Percentiles rank a stretch among this genome's conserved stretches.
Evolutionary conservation across 177 flowering plant species (phyloP).

Genomic region (Telopea speciosissima): DNA sequence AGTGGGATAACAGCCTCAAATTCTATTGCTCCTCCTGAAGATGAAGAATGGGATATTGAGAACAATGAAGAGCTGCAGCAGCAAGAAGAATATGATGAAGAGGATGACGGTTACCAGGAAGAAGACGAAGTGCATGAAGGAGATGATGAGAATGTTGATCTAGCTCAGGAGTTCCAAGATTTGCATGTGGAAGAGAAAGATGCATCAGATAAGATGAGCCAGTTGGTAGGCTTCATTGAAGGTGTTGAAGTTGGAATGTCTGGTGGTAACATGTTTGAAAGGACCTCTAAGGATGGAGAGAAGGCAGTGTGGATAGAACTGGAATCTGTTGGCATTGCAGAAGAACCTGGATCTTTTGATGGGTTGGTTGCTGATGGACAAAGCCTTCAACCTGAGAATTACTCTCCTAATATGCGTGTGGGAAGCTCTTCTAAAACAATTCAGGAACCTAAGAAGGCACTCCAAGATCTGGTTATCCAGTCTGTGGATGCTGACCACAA

Average conservation of each 20-base stretch:
- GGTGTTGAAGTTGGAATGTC: conserved; percentile 71
- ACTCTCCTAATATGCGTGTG: conserved; percentile 17
- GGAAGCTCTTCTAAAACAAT: conserved; percentile 27
- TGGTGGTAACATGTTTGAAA: conserved; percentile 50
- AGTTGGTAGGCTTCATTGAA: conserved; percentile 72
- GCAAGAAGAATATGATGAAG: conserved; percentile 95
- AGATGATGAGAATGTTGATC: conserved; percentile 50
- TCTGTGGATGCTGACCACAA: conserved; percentile 19
- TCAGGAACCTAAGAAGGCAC: conserved; percentile 33
- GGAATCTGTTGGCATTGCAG: conserved; percentile 19
- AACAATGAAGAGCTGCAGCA: conserved; percentile 54
- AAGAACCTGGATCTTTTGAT: conserved; percentile 29
- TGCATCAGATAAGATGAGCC: conserved; percentile 32
- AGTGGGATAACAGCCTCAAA: conserved; percentile 26
- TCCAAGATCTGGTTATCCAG: conserved; percentile 30
- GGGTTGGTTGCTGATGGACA: conserved; percentile 24
- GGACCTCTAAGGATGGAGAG: conserved; percentile 33
- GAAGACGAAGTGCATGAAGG: conserved; percentile 82
- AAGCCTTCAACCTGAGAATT: conserved; percentile 20
- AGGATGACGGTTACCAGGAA: conserved; percentile 67
- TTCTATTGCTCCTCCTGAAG: conserved; percentile 46
- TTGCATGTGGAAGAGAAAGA: conserved; percentile 52
- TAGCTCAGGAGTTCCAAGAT: conserved; percentile 49
- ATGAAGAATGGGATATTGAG: conserved; percentile 81
- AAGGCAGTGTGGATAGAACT: conserved; percentile 25